Evolutionary conservation across 2,329 filamentous ascomycete species (phyloP), one percentile per base, ranked within the genome.

Genomic region (Dothideomycetes sp.): DNA sequence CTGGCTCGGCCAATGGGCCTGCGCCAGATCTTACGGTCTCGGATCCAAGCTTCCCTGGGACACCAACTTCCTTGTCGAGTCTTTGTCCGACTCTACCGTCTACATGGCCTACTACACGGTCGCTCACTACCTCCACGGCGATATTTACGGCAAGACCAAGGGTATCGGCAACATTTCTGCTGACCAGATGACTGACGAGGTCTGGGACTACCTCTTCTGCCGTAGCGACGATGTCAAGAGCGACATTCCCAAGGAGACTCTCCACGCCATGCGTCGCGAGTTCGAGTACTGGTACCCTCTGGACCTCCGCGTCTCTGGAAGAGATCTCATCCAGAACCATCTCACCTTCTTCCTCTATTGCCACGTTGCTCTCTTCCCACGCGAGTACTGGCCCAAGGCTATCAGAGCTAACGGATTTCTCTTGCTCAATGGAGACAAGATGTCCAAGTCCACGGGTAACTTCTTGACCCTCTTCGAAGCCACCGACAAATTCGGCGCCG

Each of bases 221-320:
- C 78, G 85, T 41, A 76, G 78, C 14, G 79, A 88, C 19, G 76
- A 81, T 12, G 65, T 85, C 29, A 60, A 75, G 42, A 82, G 77
- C 43, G 79, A 79, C 30, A 93, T 95, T 44, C 70, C 78, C 44
- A 77, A 80, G 61, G 76, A 80, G 45, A 75, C 75, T 3, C 71
- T 98, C 33, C 75, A 84, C 55, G 73, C 75, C 31, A 82, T 98
- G 82, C 76, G 87, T 45, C 76, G 88, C 55, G 86, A 94, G 53
- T 96, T 96, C 53, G 82, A 91, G 60, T 98, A 95, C 73, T 96
- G 86, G 71, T 98, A 96, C 62, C 91, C 91, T 31, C 69, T 96
- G 37, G 89, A 96, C 55, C 69, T 94, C 50, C 75, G 87, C 52
- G 79, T 84, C 31, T 91, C 83, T 27, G 91, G 89, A 52, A 96